Conservation (phyloP, 495 filamentous ascomycete species). For the Aspergillus conjunctus region DNA sequence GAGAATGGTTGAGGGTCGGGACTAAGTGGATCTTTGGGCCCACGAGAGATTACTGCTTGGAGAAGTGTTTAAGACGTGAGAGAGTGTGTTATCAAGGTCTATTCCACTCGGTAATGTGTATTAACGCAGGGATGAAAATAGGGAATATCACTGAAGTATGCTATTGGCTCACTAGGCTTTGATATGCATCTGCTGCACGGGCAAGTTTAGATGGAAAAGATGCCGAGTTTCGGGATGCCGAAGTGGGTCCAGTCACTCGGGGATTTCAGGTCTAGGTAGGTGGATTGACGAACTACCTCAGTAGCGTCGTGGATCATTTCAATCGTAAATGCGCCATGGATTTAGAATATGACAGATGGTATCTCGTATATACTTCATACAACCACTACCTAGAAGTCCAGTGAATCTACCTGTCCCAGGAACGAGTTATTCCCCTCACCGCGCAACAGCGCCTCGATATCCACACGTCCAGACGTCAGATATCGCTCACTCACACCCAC, state of each 20-base stretch:
- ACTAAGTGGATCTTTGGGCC: neutral
- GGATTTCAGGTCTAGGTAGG: too few species aligned
- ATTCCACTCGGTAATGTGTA: too few species aligned
- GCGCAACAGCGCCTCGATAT: slow-evolving; percentile 78
- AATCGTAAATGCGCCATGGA: neutral
- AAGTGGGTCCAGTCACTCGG: neutral
- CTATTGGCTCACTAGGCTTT: too few species aligned
- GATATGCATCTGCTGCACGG: too few species aligned
- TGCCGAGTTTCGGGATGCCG: slow-evolving; percentile 10
- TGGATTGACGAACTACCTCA: too few species aligned
- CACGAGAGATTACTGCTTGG: neutral
- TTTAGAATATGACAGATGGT: slow-evolving; percentile 19
- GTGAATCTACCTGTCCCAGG: slow-evolving; percentile 60
- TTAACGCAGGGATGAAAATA: too few species aligned
- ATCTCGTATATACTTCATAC: slow-evolving; percentile 13
- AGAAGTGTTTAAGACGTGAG: neutral
- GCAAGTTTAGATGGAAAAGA: neutral
- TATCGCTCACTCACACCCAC: slow-evolving; percentile 90
- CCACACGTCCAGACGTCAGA: slow-evolving; percentile 74
- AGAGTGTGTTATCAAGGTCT: neutral
- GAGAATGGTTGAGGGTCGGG: neutral
- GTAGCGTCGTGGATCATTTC: too few species aligned
- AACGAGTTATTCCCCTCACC: slow-evolving; percentile 60
- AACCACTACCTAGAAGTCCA: slow-evolving; percentile 41
- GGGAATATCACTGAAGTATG: too few species aligned